Base-by-base conservation (phyloP, 768 basidiomycete genomes). In the Psilocybe tampanensis region DNA sequence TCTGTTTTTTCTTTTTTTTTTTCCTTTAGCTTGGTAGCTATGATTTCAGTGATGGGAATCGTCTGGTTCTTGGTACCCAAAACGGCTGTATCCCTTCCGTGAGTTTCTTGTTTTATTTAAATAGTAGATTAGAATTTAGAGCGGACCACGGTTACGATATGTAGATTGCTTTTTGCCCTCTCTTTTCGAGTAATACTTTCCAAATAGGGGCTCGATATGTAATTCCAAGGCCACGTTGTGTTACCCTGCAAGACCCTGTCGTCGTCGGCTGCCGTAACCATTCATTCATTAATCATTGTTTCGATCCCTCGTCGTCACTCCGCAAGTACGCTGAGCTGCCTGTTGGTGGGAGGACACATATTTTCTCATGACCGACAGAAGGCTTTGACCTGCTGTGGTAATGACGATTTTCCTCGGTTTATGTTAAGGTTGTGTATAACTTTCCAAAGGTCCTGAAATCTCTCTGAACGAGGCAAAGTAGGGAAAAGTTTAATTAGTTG, bases 21-120 rank as follows among this genome's bases (percentile, higher is more conserved):
- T n/a, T n/a, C n/a, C n/a, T n/a, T 12, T 49, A 86, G 84, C 53
- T 64, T 86, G 44, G 79, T 86, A 24, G 73, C 77, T 9, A 83
- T 85, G 83, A 85, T 86, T 81, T 76, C 67, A 0, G 60, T 80
- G 6, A 79, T 85, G 76, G 72, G 80, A 22, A 59, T 76, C n/a
- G 58, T 85, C 45, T 86, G 84, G 84, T 72, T 73, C 4, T 47
- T 82, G 19, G 78, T 84, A 12, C 81, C 81, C 17, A 34, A 53
- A 44, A 55, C 47, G 9, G 22, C 29, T 9, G 9, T 9, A n/a
- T 34, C 55, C 15, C 33, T 44, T 18, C 33, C 49, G 19, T 33
- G 32, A 9, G 19, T 44, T 33, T 23, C 4, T 6, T 22, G 45
- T 23, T 21, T 21, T 5, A 4, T 4, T 5, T 29, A 29, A 29